Evolutionary conservation across 768 basidiomycete genomes (phyloP).

Genomic region (Xerocomus brunneocitrinus): DNA sequence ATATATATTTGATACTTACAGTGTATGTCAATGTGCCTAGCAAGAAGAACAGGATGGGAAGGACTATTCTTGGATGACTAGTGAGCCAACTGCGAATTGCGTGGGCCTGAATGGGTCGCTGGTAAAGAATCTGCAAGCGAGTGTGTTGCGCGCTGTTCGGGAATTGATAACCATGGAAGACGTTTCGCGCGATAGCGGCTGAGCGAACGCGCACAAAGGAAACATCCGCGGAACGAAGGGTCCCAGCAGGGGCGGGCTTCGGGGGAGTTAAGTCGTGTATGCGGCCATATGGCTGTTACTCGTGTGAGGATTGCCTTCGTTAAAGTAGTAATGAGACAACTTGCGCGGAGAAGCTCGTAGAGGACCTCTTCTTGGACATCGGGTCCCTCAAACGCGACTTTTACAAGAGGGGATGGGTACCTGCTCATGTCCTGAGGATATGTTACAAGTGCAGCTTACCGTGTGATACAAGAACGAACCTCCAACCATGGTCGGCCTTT

Average conservation of each 20-base stretch:
- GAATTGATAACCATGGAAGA: constrained; percentile 57
- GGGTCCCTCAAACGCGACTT: constrained; percentile 84
- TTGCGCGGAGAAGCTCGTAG: constrained; percentile 73
- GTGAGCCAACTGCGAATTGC: constrained; percentile 74
- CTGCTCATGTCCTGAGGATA: constrained; percentile 71
- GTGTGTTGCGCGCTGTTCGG: constrained; percentile 29
- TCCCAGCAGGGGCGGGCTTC: constrained; percentile 57
- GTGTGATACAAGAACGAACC: constrained; percentile 36
- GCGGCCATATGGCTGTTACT: constrained; percentile 70
- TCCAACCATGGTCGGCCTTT: constrained; percentile 79
- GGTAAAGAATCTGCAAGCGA: constrained; percentile 53
- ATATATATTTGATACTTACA: constrained; percentile 39
- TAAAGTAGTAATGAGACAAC: constrained; percentile 20
- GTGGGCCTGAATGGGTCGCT: constrained; percentile 62
- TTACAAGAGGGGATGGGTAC: constrained; percentile 68
- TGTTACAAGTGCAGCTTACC: background rate
- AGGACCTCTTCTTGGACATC: constrained; percentile 78
- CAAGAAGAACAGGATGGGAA: constrained; percentile 80
- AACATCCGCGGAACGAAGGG: constrained; percentile 60
- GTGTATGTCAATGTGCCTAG: constrained; percentile 89
- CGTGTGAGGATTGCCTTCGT: constrained; percentile 1
- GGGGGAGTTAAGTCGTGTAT: constrained; percentile 66
- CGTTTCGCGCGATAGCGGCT: constrained; percentile 81
- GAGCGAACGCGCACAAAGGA: constrained; percentile 58
- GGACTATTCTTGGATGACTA: constrained; percentile 78